Base-by-base conservation (phyloP, 805 yeast genomes). In the Torulaspora indica region DNA sequence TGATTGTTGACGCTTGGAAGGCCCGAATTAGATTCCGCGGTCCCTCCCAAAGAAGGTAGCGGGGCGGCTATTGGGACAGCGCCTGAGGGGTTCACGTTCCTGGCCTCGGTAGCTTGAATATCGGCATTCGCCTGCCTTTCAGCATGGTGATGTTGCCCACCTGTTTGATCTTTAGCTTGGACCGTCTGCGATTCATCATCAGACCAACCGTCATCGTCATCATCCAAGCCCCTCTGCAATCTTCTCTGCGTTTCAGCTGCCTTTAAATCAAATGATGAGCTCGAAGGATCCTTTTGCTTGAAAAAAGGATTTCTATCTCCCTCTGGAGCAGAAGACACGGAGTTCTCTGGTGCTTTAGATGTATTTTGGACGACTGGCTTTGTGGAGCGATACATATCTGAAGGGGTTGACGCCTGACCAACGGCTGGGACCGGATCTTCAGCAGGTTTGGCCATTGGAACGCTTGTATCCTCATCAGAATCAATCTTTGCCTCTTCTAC, bases 191-290 rank as follows among this genome's bases (percentile, higher is more conserved):
- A 59, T 3, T 67, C 72, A 42, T 69, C 72, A 35, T 60, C 64
- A 31, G 63, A 59, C 62, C 68, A 60, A 47, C 64, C 64, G 46
- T 61, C 69, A 17, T 52, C 57, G 42, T 66, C 63, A 40, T 58
- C 57, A 36, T 58, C 68, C 27, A 64, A 45, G 13, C 74, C 74
- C 63, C 90, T 72, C 60, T 85, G 91, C 6, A 85, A 77, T 22
- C 76, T 78, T 63, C 93, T 72, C 63, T 84, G 90, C 2, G 81
- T 82, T 44, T 79, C 82, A 23, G 84, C 77, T 47, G 78, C 77
- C 48, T 71, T 71, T 0, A 76, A 67, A 56, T 82, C 86, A 51
- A 80, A 66, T 0, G 64, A 50, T 3, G 68, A 57, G 20, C 58
- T 50, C 4, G 59, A 18, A 15, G 63, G 48, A 17, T 56, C 51